Conservation (phyloP, 768 basidiomycete genomes). For the Naematelia aurantialba region DNA sequence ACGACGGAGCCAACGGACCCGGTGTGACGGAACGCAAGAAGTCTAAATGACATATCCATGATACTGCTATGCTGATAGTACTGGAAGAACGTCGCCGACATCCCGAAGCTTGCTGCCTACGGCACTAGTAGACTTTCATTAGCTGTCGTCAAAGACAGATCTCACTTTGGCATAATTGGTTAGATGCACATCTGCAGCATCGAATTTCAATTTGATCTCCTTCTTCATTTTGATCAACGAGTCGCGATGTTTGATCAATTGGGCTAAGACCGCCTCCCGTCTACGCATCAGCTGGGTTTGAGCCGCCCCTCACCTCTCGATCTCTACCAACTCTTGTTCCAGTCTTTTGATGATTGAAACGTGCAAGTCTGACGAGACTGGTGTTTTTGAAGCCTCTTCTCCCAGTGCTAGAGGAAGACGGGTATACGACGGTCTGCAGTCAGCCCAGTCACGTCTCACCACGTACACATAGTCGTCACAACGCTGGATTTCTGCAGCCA, state of each 20-base stretch:
- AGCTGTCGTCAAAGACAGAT: background rate
- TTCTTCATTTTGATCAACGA: conserved; percentile 30
- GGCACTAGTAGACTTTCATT: conserved; percentile 22
- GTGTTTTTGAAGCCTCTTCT: background rate
- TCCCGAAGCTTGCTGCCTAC: conserved; percentile 32
- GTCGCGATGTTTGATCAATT: conserved; percentile 38
- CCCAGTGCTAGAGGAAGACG: conserved; percentile 19
- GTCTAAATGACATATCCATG: conserved; percentile 4
- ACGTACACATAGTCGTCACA: conserved; percentile 43
- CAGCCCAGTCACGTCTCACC: background rate
- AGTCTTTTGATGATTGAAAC: conserved; percentile 32
- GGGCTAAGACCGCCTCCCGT: conserved; percentile 29
- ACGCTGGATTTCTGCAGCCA: conserved; percentile 34
- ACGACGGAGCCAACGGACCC: conserved; percentile 1
- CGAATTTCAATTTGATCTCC: conserved; percentile 42
- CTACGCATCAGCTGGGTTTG: conserved; percentile 9
- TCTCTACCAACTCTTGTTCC: conserved; percentile 33
- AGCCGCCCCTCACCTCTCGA: conserved; percentile 21
- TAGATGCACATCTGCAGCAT: conserved; percentile 33
- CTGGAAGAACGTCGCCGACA: conserved; percentile 8
- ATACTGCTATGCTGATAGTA: background rate
- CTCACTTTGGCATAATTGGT: conserved; percentile 35
- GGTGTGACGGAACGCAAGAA: background rate
- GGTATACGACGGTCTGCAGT: conserved; percentile 32
- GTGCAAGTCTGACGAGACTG: conserved; percentile 11